These are phyloP conservation scores for Tilletia horrida DNA, from an alignment of 1,284 basidiomycete genomes.

Conservation along the genomic window DNA sequence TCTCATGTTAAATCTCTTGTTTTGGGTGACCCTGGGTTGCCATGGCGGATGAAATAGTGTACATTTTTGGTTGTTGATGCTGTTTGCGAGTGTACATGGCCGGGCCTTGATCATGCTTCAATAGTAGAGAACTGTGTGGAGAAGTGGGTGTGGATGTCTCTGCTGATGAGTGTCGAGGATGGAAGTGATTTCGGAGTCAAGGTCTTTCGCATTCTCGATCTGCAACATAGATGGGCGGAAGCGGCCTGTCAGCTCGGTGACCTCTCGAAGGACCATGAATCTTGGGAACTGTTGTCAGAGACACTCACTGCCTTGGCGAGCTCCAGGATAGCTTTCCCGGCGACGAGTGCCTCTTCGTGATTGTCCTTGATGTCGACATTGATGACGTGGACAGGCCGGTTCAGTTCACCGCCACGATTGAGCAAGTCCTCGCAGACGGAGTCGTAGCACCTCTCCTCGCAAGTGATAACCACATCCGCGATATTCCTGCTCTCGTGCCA, in stretches of 20 bases:
- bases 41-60: not conserved
- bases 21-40: too few species aligned
- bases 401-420: slow-evolving; percentile 81
- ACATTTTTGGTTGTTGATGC: not conserved
- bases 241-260: too few species aligned
- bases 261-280: too few species aligned
- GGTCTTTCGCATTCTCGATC: slow-evolving; percentile 80
- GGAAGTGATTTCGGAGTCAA: slow-evolving; percentile 84
- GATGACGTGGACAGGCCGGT: slow-evolving; percentile 89
- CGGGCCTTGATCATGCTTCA: slow-evolving; percentile 12
- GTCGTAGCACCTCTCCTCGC: slow-evolving; percentile 98
- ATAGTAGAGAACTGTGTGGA: slow-evolving; percentile 67
- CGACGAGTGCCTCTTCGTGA: slow-evolving; percentile 93
- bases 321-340: slow-evolving; percentile 90
- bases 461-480: slow-evolving; percentile 95
- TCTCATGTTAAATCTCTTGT: too few species aligned
- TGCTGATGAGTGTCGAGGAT: slow-evolving; percentile 81
- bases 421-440: slow-evolving; percentile 96
- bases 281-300: too few species aligned
- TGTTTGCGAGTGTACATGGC: not conserved
- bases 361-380: slow-evolving; percentile 99
- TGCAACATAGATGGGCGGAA: slow-evolving; percentile 52
- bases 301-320: slow-evolving; percentile 82
- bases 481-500: slow-evolving; percentile 88
- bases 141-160: slow-evolving; percentile 82